Conservation (phyloP, 2,329 filamentous ascomycete species). For the Penicillium capsulatum region DNA sequence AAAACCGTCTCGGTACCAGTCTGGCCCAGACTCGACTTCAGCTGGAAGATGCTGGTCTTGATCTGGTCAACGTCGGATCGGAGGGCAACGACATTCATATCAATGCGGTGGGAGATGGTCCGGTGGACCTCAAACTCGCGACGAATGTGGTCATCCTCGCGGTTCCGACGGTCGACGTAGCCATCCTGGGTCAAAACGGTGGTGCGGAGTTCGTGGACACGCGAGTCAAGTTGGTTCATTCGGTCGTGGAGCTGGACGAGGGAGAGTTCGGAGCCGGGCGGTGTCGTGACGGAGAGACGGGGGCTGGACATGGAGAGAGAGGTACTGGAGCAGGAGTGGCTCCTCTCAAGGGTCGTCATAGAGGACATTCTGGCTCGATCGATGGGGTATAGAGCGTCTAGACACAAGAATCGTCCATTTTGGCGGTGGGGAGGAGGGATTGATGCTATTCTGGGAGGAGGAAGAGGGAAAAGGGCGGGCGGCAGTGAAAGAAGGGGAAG, state of each 20-base stretch:
- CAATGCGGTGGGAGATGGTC: slow-evolving; percentile 34
- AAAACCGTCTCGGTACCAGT: slow-evolving; percentile 33
- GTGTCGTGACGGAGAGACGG: slow-evolving; percentile 35
- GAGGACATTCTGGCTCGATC: slow-evolving; percentile 14
- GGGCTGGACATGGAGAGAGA: slow-evolving; percentile 37
- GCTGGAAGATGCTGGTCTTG: slow-evolving; percentile 33
- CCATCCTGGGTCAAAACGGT: slow-evolving; percentile 38
- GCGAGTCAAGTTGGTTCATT: slow-evolving; percentile 37
- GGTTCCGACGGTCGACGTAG: slow-evolving; percentile 39
- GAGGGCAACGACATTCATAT: slow-evolving; percentile 33
- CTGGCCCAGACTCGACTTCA: slow-evolving; percentile 33
- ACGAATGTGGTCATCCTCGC: slow-evolving; percentile 38
- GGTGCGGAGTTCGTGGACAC: slow-evolving; percentile 36
- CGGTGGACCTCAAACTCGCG: slow-evolving; percentile 38
- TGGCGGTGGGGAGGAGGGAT: slow-evolving; percentile 4
- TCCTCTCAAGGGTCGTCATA: slow-evolving; percentile 38
- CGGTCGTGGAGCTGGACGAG: slow-evolving; percentile 38
- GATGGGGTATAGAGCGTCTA: slow-evolving; percentile 3
- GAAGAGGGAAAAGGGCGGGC: slow-evolving; percentile 12
- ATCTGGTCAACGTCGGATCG: slow-evolving; percentile 37
- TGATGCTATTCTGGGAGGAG: slow-evolving; percentile 6
- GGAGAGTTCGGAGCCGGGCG: slow-evolving; percentile 35
- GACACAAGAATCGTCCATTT: slow-evolving; percentile 12
- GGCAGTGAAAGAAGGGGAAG: slow-evolving; percentile 6
- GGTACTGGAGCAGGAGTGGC: slow-evolving; percentile 37